Base-by-base conservation (phyloP, 202 grass and related monocot species). In the Schoenoplectus tabernaemontani region DNA sequence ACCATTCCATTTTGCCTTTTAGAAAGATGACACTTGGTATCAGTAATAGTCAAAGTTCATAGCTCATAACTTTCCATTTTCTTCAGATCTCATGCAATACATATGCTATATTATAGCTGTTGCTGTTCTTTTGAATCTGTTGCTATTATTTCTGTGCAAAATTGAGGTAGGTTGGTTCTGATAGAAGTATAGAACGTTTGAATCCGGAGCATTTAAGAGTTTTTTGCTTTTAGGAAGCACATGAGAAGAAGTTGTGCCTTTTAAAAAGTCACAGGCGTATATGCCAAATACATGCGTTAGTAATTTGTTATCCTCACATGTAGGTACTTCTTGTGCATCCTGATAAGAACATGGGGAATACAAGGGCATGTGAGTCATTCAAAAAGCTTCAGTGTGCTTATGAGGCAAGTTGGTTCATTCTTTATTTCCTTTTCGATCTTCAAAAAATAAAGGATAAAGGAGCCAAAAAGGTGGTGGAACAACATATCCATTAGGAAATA, bases 301-400 rank as follows among this genome's bases (percentile, higher is more conserved):
- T 57, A 42, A 58, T 66, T 64, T 73, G 42, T 61, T 48, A 65
- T 87, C 78, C 86, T 24, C 76, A 71, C 86, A 9, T 83, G 68
- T 88, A 99, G 96, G 85, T 89, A 59, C 60, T 92, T 30, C 86
- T 99, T 89, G 96, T 99, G 50, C 96, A 99, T 88, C 96, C 96
- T 75, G 96, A 99, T 86, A 99, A 99, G 83, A 99, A 99, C 79
- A 93, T 91, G 88, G 92, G 92, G 24, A 91, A 89, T 83, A 48
- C 83, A 43, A 89, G 88, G 84, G 90, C 96, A 59, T 93, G 90
- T 73, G 96, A 99, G 64, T 96, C 96, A 85, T 99, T 99, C 64
- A 99, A 99, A 87, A 99, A 96, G 85, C 92, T 99, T 91, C 96
- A 99, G 46, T 96, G 88, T 82, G 92, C 96, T 73, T 99, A 96